phyloP scores from a whole-genome alignment of 305 asterid genomes.

The Fraxinus platypoda region DNA sequence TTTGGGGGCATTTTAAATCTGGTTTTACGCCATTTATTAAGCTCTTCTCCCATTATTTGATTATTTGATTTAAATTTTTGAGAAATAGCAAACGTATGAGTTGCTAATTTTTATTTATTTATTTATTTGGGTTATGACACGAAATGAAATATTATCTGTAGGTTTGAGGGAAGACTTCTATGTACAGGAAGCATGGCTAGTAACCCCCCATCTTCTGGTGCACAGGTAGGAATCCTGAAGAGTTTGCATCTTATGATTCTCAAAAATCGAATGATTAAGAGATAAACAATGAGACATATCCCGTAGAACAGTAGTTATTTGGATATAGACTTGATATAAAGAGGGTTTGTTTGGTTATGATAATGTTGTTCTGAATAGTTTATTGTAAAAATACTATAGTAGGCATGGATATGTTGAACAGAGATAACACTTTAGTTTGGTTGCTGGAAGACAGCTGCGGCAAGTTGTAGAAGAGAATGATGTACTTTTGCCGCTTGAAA shows the following conservation, averaged over 20 bases:
- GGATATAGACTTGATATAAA: neutral
- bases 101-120: neutral
- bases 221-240: constrained; percentile 48
- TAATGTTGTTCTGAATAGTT: neutral
- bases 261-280: neutral
- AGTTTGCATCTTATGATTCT: neutral
- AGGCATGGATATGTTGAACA: neutral
- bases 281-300: neutral
- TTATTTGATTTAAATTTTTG: neutral
- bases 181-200: constrained; percentile 57
- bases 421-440: neutral
- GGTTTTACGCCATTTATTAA: neutral
- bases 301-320: neutral
- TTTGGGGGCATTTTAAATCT: neutral
- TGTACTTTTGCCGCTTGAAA: constrained; percentile 1
- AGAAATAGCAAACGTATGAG: neutral
- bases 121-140: neutral
- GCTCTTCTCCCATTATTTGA: neutral
- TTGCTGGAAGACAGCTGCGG: neutral
- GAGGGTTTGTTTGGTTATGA: neutral
- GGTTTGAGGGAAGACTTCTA: constrained; percentile 25
- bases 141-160: constrained; percentile 23
- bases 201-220: constrained; percentile 74
- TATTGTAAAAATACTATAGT: neutral
- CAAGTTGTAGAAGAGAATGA: neutral